Conservation (phyloP, 2,329 filamentous ascomycete genomes). For the Monosporascus sp. region DNA sequence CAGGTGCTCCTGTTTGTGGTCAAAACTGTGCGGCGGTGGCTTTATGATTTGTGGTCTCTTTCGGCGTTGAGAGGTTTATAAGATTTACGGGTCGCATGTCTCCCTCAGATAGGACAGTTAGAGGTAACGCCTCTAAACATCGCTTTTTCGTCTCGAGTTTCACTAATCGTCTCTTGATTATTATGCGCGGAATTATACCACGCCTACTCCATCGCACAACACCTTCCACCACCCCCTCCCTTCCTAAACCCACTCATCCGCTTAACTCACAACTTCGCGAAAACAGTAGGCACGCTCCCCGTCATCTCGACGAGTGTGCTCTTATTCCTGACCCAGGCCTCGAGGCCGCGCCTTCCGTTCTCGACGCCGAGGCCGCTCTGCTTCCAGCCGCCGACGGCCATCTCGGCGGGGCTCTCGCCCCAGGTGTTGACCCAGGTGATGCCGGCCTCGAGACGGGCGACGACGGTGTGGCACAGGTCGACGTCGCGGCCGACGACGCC, state of each 20-base stretch:
- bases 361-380: slow-evolving; percentile 82
- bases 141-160: too few species aligned
- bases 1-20: too few species aligned
- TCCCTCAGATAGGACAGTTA: too few species aligned
- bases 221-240: too few species aligned
- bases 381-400: slow-evolving; percentile 92
- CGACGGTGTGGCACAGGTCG: slow-evolving; percentile 65
- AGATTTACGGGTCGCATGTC: too few species aligned
- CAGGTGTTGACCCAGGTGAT: slow-evolving; percentile 93
- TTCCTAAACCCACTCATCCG: not conserved
- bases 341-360: slow-evolving; percentile 74
- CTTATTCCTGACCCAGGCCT: slow-evolving; percentile 81
- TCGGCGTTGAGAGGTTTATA: too few species aligned
- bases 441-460: slow-evolving; percentile 69
- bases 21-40: too few species aligned
- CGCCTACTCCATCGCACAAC: too few species aligned
- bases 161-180: too few species aligned
- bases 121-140: too few species aligned
- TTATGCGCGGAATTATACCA: too few species aligned
- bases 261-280: slow-evolving; percentile 56
- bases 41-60: too few species aligned
- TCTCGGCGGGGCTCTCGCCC: slow-evolving; percentile 88
- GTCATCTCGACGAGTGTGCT: slow-evolving; percentile 83
- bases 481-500: slow-evolving; percentile 78
- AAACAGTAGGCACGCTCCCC: slow-evolving; percentile 64